Base-by-base conservation (phyloP, 2,329 filamentous ascomycete species). In the Metarhizium album region DNA sequence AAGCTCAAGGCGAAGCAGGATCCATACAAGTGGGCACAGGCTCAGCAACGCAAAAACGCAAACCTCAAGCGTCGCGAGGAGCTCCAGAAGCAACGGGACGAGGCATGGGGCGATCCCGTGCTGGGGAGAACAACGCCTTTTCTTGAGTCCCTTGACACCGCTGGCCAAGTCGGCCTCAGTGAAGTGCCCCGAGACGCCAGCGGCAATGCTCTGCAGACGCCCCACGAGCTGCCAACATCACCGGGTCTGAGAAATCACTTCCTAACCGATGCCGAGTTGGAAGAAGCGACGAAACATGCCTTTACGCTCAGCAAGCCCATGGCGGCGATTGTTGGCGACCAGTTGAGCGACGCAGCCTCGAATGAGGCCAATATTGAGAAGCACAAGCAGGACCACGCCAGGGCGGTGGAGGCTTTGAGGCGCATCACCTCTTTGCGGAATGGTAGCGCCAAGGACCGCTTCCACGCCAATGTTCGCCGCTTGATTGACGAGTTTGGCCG, bases 401-500 rank as follows among this genome's bases (percentile, higher is more conserved):
- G 80, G 60, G 90, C 90, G 2, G 70, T 82, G 24, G 81, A 86
- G 58, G 93, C 90, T 9, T 74, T 98, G 56, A 72, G 76, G 56
- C 84, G 90, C 50, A 96, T 98, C 65, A 79, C 88, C 1, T 78
- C 80, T 42, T 72, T 98, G 50, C 76, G 78, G 40, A 90, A 94
- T 61, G 84, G 82, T 59, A 91, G 80, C 66, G 83, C 80, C 58
- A 85, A 86, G 67, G 88, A 95, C 62, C 80, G 82, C 48, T 82
- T 84, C 59, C 84, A 90, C 58, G 82, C 87, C 63, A 96, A 96
- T 64, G 84, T 91, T 59, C 78, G 83, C 58, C 83, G 89, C 54
- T 94, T 90, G 67, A 79, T 98, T 57, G 80, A 90, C 54, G 84
- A 82, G 2, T 96, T 98, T 62, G 93, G 93, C 47, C 83, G 93